phyloP scores from a whole-genome alignment of 2,329 filamentous ascomycete species.

The Aspergillaceae sp. region DNA sequence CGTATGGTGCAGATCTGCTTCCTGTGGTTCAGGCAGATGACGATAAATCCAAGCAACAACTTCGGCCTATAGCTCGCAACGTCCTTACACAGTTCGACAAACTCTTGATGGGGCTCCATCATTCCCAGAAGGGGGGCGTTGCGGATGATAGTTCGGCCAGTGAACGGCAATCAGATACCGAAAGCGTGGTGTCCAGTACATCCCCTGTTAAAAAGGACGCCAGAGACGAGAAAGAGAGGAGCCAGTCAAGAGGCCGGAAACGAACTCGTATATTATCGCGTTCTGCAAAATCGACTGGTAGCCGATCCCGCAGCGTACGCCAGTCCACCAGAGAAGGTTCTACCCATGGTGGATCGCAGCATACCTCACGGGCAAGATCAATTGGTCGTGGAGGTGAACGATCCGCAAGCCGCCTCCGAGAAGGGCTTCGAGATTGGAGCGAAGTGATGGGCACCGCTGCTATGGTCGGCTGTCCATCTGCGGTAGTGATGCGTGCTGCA shows the following conservation, averaged over 20 bases:
- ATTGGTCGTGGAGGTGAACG: constrained; percentile 6
- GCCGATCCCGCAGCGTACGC: no score
- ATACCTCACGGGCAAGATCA: constrained; percentile 11
- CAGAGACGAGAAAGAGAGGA: constrained; percentile 4
- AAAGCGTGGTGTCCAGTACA: constrained; percentile 13
- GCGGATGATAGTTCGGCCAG: constrained; percentile 18
- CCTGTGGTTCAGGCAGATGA: constrained; percentile 63
- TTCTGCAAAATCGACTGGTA: no score
- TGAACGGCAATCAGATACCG: constrained; percentile 22
- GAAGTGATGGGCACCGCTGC: constrained; percentile 74
- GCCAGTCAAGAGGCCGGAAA: constrained; percentile 19
- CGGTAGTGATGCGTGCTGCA: constrained; percentile 59
- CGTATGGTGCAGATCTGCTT: constrained; percentile 9
- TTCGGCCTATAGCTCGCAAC: constrained; percentile 62
- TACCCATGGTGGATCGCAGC: not conserved
- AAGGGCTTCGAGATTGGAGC: constrained; percentile 63
- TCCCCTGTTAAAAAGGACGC: constrained; percentile 7
- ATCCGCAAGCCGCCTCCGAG: constrained; percentile 6
- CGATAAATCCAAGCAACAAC: constrained; percentile 53
- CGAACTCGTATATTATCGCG: constrained; percentile 5
- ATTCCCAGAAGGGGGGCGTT: constrained; percentile 49
- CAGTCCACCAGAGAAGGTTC: no score
- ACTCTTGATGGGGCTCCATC: constrained; percentile 62
- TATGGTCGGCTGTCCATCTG: constrained; percentile 58
- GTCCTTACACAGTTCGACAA: constrained; percentile 61